Evolutionary conservation across 768 basidiomycete species (phyloP), one percentile per base, ranked within the genome.

Genomic region (Suillus americanus): DNA sequence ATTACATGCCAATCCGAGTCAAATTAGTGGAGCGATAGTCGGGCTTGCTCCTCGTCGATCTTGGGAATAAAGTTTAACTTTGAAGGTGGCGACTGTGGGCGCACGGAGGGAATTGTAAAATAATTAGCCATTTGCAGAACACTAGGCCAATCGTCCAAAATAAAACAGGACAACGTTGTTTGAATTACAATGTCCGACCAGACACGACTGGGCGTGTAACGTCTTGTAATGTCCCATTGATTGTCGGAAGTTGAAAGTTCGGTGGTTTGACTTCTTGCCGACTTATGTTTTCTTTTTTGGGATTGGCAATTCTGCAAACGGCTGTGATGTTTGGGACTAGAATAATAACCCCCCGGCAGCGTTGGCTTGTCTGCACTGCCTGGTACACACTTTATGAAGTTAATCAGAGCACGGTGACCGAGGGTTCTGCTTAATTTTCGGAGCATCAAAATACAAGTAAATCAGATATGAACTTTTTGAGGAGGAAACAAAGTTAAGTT

Each of bases 401-500:
- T 40, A 25, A 57, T 57, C 37, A 38, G 16, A 25, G 23, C 37
- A 38, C 18, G 37, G 37, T 25, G 38, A 16, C 55, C 55, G 14
- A 37, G 8, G 12, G 53, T 54, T 54, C 33, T 54, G 18, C 9
- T 20, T 33, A 33, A 38, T 38, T 38, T 57, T 40, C 56, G 56
- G 37, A 54, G 16, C 56, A 38, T 57, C 37, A 57, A 57, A 57
- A 56, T 7, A 35, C n/a, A 40, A 57, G 56, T 23, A 59, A 59
- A 59, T 59, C 40, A 40, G 40, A 59, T 25, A 59, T 43, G 38
- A 59, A 59, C 28, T 53, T 30, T 41, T 41, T 59, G 57, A 59
- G 28, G 57, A 59, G 57, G 25, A 20, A 41, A 59, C 57, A 59
- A 59, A 59, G 57, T 59, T 59, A 59, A 59, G 57, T 59, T 59